phyloP scores from a whole-genome alignment of 202 grass and related monocot species.

The Miscanthus sacchariflorus region DNA sequence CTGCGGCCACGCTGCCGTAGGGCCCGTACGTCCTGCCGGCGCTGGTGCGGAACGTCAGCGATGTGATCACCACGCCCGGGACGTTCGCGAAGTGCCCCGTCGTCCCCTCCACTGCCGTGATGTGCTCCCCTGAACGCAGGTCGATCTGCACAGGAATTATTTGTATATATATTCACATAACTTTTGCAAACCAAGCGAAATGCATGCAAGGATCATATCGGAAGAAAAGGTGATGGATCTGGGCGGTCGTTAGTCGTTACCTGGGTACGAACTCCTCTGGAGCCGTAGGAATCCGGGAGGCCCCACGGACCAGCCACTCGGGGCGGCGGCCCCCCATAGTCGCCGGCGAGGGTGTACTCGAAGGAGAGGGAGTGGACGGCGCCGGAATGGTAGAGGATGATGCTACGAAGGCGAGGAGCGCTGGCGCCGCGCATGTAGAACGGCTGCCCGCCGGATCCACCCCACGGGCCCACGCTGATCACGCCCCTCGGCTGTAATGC shows the following conservation, averaged over 20 bases:
- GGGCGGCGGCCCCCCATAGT: background rate
- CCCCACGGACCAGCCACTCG: constrained; percentile 26
- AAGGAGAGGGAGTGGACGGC: constrained; percentile 26
- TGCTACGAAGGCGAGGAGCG: background rate
- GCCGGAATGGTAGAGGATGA: constrained; percentile 29
- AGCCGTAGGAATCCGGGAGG: background rate
- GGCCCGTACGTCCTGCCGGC: constrained; percentile 10
- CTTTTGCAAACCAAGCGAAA: too few relatives aligned
- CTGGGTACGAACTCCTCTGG: background rate
- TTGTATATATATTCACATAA: background rate
- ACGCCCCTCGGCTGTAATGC: background rate
- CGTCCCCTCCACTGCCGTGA: constrained; percentile 4
- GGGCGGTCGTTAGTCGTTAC: background rate
- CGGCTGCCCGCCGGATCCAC: constrained; percentile 17
- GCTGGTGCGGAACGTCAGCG: constrained; percentile 41
- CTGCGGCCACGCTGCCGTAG: background rate
- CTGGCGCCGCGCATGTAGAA: background rate
- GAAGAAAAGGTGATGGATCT: background rate
- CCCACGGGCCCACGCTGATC: constrained; percentile 42
- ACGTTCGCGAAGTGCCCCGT: background rate
- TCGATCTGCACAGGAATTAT: constrained; percentile 1
- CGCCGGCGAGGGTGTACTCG: background rate
- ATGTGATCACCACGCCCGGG: background rate
- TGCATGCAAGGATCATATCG: background rate
- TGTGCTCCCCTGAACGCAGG: background rate